Percentiles rank a stretch among this genome's conserved stretches.
phyloP scores from a whole-genome alignment of 441 rosid genomes.

The Populus hybrid region DNA sequence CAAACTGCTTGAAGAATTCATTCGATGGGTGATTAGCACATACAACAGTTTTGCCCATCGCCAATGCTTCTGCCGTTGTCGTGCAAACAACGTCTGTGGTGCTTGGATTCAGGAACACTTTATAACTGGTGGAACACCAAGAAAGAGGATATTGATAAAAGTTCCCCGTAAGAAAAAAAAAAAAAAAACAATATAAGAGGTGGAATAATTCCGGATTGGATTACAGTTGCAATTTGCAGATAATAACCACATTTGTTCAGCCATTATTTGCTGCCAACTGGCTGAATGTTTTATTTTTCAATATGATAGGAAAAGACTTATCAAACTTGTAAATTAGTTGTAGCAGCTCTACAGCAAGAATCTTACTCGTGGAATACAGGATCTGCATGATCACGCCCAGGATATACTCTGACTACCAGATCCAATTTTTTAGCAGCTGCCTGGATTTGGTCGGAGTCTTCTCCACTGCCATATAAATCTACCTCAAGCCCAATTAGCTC shows the following conservation, averaged over 20 bases:
- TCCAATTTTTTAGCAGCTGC: slow-evolving; percentile 62
- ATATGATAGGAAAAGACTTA: neutral
- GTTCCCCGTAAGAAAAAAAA: neutral
- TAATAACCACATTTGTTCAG: neutral
- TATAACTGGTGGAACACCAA: slow-evolving; percentile 51
- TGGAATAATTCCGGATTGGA: neutral
- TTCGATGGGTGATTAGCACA: slow-evolving; percentile 87
- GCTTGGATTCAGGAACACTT: slow-evolving; percentile 95
- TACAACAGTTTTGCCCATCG: slow-evolving; percentile 89
- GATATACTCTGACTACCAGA: slow-evolving; percentile 59
- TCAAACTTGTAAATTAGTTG: neutral
- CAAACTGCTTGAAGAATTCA: slow-evolving; percentile 90
- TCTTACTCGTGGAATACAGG: slow-evolving; percentile 84
- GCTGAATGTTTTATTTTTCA: neutral
- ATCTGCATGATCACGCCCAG: slow-evolving; percentile 90
- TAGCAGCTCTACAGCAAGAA: slow-evolving; percentile 9
- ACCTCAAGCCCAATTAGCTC: slow-evolving; percentile 70
- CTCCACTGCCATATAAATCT: slow-evolving; percentile 86
- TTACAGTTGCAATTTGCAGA: neutral
- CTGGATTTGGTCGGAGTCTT: slow-evolving; percentile 72
- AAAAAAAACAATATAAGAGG: neutral
- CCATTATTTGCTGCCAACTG: neutral
- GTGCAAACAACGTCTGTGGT: slow-evolving; percentile 98
- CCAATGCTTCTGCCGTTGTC: slow-evolving; percentile 94
- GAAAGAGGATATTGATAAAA: neutral